These are phyloP conservation scores for Backusella circina DNA, from an alignment of 192 early-diverging fungal species.

Conservation along the genomic window DNA sequence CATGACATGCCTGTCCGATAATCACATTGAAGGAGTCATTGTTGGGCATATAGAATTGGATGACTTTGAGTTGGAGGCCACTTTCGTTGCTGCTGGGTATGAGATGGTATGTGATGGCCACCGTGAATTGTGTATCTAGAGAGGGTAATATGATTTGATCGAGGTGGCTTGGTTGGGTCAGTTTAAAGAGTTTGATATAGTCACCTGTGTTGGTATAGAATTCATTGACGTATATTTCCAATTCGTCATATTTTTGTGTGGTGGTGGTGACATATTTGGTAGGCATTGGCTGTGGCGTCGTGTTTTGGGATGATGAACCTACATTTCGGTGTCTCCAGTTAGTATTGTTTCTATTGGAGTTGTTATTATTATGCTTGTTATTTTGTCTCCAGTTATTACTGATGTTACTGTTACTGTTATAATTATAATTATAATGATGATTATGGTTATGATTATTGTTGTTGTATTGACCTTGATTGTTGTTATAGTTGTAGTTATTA, in stretches of 20 bases:
- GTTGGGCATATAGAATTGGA: constrained; percentile 3
- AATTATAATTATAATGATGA: background rate
- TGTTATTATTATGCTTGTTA: background rate
- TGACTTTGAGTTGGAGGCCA: background rate
- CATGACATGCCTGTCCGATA: background rate
- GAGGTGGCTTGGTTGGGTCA: background rate
- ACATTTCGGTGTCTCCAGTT: background rate
- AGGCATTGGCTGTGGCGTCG: background rate
- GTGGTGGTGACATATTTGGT: background rate
- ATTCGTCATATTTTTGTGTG: background rate
- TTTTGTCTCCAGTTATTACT: background rate
- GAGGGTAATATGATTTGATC: background rate
- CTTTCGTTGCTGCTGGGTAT: background rate
- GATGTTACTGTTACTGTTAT: background rate
- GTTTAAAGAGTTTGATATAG: background rate
- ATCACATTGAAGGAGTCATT: constrained; percentile 4
- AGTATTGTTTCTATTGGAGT: background rate
- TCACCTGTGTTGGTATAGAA: background rate
- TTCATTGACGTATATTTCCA: background rate
- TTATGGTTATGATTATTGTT: background rate
- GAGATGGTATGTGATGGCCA: constrained; percentile 11
- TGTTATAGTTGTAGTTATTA: background rate
- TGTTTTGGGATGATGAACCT: background rate
- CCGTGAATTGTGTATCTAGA: background rate
- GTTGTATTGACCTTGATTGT: too few species aligned